Evolutionary conservation across 169 alveolate species (phyloP).

Genomic region (Plasmodium inui): DNA sequence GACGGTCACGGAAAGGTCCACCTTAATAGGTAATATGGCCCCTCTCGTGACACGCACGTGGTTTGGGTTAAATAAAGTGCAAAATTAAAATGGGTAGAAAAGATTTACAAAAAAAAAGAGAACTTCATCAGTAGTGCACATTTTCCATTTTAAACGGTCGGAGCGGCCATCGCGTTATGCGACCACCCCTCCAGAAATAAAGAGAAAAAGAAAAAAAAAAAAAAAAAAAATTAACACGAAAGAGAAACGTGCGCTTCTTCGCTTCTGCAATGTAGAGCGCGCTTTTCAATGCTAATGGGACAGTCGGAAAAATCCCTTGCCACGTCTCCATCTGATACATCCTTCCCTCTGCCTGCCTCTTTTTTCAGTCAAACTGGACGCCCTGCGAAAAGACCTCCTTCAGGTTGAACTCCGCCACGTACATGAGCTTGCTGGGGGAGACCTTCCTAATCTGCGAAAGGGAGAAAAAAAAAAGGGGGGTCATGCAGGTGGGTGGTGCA

Average conservation of each 20-base stretch:
- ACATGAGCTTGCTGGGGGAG: slow-evolving; percentile 67
- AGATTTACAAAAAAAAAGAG: not conserved
- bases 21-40: not conserved
- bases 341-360: not conserved
- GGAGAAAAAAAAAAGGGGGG: not conserved
- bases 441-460: slow-evolving; percentile 55
- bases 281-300: not conserved
- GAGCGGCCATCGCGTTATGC: not conserved
- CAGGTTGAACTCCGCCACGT: slow-evolving; percentile 70
- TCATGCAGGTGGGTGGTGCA: not conserved
- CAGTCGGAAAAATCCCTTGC: not conserved
- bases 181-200: too few species aligned
- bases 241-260: not conserved
- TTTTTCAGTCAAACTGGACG: not conserved
- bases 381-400: slow-evolving; percentile 7
- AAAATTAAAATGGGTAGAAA: not conserved
- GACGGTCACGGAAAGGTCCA: not conserved
- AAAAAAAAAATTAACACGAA: not conserved
- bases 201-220: too few species aligned
- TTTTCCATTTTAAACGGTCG: not conserved
- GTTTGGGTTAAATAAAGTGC: not conserved
- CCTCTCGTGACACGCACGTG: not conserved
- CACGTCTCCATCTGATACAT: not conserved
- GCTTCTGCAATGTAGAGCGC: not conserved
- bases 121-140: not conserved